Conservation (phyloP, 1,139 yeast species). For the Saccharomycopsis crataegensis region DNA sequence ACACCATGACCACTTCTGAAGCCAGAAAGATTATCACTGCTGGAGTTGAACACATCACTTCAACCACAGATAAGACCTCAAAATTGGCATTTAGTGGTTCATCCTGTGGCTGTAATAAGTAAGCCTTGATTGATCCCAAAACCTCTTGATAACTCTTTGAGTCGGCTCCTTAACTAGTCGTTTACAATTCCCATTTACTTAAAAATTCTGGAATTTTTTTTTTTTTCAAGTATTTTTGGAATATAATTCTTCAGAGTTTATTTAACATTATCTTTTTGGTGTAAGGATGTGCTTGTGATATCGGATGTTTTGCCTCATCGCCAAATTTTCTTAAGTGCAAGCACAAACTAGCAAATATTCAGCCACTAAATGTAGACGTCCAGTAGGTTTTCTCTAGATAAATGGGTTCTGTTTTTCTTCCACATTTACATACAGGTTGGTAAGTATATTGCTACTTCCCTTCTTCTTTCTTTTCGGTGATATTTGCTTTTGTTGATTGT, state of each 20-base stretch:
- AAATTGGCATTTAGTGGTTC: conserved; percentile 33
- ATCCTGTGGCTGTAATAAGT: conserved; percentile 21
- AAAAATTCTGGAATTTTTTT: neutral
- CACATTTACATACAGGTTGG: conserved; percentile 84
- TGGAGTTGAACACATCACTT: conserved; percentile 33
- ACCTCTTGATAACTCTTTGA: too few relatives aligned
- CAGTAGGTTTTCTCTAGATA: neutral
- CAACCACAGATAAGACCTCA: conserved; percentile 42
- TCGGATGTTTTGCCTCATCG: too few relatives aligned
- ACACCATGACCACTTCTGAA: conserved; percentile 54
- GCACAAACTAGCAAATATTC: neutral
- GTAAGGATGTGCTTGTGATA: too few relatives aligned
- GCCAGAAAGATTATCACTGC: conserved; percentile 32
- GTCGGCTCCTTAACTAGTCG: too few relatives aligned
- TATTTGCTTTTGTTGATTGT: neutral
- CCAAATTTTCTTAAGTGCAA: neutral
- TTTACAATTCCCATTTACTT: neutral
- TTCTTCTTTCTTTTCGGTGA: neutral
- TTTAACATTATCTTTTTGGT: neutral
- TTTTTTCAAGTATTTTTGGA: neutral
- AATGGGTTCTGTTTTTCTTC: conserved; percentile 85
- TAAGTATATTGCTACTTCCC: conserved; percentile 15
- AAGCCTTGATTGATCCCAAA: neutral
- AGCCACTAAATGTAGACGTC: neutral
- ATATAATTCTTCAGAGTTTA: neutral